A percentile compares a stretch with the other conserved stretches of the same genome.
Evolutionary conservation across 75 land plant species (phyloP).

Genomic region (Pinus taeda): DNA sequence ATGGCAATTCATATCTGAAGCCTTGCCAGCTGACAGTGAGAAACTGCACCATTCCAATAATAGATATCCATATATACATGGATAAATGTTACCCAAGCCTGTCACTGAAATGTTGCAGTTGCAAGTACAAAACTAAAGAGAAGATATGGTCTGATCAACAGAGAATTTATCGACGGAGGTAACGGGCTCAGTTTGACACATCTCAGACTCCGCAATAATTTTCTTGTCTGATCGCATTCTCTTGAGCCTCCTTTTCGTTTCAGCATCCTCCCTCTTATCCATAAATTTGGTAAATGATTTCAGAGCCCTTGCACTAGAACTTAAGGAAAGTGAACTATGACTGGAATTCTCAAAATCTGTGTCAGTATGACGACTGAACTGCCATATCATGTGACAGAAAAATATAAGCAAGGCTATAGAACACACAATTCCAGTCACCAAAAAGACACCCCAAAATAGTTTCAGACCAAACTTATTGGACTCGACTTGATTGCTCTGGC

Average conservation of each 20-base stretch:
- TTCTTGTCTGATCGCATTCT: background rate
- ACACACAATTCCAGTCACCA: constrained; percentile 64
- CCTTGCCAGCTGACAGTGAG: no score
- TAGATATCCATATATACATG: no score
- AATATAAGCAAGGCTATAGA: constrained; percentile 56
- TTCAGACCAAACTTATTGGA: constrained; percentile 50
- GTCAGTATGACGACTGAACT: constrained; percentile 9
- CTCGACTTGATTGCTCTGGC: constrained; percentile 20
- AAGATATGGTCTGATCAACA: no score
- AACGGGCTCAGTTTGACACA: no score
- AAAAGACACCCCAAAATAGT: constrained; percentile 82
- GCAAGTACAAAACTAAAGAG: no score
- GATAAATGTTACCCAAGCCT: no score
- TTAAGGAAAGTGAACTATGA: background rate
- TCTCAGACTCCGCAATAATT: no score
- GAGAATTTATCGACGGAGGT: no score
- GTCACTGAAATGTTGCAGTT: no score
- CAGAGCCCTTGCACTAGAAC: constrained; percentile 20
- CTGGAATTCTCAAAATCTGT: background rate
- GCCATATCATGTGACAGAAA: constrained; percentile 26
- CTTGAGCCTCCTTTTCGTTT: background rate
- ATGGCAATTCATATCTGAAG: no score
- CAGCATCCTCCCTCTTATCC: constrained; percentile 40
- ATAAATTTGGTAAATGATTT: constrained; percentile 33
- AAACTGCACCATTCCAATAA: no score